phyloP scores from a whole-genome alignment of 768 basidiomycete species.

The Hygrocybe punicea region DNA sequence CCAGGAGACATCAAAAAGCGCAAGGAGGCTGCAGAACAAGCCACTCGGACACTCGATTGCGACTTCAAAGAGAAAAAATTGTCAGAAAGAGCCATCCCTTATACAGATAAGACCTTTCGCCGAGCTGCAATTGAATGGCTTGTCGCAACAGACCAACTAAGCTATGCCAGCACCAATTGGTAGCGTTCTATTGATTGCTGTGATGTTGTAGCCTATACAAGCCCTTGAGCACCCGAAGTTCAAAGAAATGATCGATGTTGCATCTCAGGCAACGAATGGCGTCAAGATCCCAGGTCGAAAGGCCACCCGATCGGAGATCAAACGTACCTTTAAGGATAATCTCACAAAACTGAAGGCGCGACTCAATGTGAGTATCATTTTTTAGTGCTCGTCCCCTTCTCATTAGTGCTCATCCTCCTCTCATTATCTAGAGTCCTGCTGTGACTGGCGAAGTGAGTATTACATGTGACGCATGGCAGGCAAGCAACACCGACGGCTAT shows the following conservation, averaged over 20 bases:
- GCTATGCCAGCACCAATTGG: constrained; percentile 15
- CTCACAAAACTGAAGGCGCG: neutral
- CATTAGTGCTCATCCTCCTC: too few species aligned
- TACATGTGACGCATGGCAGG: constrained; percentile 44
- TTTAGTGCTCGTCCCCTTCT: too few species aligned
- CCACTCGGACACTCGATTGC: constrained; percentile 18
- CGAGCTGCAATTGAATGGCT: constrained; percentile 37
- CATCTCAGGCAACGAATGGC: too few species aligned
- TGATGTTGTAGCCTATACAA: too few species aligned
- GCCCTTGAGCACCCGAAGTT: too few species aligned
- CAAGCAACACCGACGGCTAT: constrained; percentile 37
- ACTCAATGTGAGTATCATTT: neutral
- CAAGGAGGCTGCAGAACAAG: constrained; percentile 11
- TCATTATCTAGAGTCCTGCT: constrained; percentile 5
- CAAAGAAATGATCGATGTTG: too few species aligned
- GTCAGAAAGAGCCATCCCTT: constrained; percentile 22
- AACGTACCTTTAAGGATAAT: constrained; percentile 23
- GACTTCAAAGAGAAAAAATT: constrained; percentile 20
- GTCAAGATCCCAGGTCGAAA: constrained; percentile 12
- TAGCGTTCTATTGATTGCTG: too few species aligned
- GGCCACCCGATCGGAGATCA: constrained; percentile 25
- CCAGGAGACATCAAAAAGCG: constrained; percentile 17
- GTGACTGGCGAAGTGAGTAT: constrained; percentile 19
- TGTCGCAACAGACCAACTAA: constrained; percentile 32
- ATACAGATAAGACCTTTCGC: constrained; percentile 27